These are phyloP conservation scores for Coelastrella sp. DNA, from an alignment of 139 green algal genomes.

Conservation along the genomic window DNA sequence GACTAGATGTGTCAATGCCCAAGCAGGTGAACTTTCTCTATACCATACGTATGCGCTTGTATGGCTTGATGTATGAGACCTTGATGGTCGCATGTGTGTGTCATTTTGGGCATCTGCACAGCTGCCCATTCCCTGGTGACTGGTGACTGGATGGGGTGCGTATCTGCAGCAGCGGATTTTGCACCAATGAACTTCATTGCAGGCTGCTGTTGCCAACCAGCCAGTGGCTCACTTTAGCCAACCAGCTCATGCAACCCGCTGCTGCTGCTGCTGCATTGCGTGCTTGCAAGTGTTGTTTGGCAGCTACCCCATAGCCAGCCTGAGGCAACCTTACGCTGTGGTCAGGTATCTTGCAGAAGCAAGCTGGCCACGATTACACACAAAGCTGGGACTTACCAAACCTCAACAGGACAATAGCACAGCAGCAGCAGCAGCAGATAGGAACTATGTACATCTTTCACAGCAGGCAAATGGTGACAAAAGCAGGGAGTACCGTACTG, in stretches of 20 bases:
- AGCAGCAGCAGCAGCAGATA: neutral
- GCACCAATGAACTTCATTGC: no score
- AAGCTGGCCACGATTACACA: constrained; percentile 63
- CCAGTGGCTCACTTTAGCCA: no score
- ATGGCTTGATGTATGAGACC: no score
- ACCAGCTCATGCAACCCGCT: no score
- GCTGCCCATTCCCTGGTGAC: no score
- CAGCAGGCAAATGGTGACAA: neutral
- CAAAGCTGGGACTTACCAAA: constrained; percentile 35
- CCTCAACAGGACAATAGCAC: neutral
- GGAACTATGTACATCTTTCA: neutral
- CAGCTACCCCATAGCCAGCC: constrained; percentile 72
- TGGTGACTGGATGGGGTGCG: no score
- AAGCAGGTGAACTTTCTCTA: constrained; percentile 60
- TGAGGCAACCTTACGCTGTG: constrained; percentile 70
- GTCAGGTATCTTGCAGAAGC: constrained; percentile 68
- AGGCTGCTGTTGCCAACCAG: no score
- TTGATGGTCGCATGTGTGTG: no score
- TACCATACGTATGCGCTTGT: neutral
- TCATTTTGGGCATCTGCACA: no score
- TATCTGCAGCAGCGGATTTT: no score
- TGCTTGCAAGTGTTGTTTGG: constrained; percentile 69
- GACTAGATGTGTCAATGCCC: constrained; percentile 65
- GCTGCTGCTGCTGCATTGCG: no score
- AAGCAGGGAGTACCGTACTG: neutral